Evolutionary conservation across 805 yeast genomes (phyloP).

Genomic region (Myxozyma mucilagina): DNA sequence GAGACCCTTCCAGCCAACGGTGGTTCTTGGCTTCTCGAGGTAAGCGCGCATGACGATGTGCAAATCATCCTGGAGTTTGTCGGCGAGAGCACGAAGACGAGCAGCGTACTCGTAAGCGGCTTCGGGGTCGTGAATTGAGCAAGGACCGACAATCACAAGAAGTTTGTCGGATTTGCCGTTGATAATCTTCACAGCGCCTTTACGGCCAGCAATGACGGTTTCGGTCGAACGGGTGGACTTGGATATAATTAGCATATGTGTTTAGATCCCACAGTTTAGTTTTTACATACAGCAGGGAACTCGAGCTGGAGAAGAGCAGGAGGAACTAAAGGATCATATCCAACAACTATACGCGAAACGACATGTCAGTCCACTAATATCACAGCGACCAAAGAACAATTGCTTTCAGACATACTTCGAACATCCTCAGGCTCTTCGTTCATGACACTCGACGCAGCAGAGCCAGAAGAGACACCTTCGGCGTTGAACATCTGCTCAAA

Average conservation of each 20-base stretch:
- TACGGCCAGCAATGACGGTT: slow-evolving; percentile 75
- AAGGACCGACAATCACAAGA: slow-evolving; percentile 90
- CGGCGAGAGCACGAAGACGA: slow-evolving; percentile 64
- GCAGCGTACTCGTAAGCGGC: slow-evolving; percentile 87
- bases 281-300: slow-evolving; percentile 49
- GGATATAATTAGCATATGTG: slow-evolving; percentile 37
- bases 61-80: slow-evolving; percentile 71
- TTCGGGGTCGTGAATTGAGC: slow-evolving; percentile 89
- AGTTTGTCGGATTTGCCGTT: slow-evolving; percentile 78
- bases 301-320: slow-evolving; percentile 90
- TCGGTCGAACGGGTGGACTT: slow-evolving; percentile 36
- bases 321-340: slow-evolving; percentile 91
- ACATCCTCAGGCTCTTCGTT: slow-evolving; percentile 35
- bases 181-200: slow-evolving; percentile 72
- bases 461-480: slow-evolving; percentile 17
- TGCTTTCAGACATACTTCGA: slow-evolving; percentile 25
- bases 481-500: slow-evolving; percentile 23
- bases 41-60: slow-evolving; percentile 95
- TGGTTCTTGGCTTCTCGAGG: slow-evolving; percentile 97
- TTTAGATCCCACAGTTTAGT: neutral
- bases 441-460: slow-evolving; percentile 26
- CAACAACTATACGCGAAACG: slow-evolving; percentile 40
- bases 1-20: slow-evolving; percentile 98
- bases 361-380: neutral
- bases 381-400: neutral